Evolutionary conservation across 495 filamentous ascomycete species (phyloP), one percentile per base, ranked within the genome.

Genomic region (Sphaerosporella brunnea): DNA sequence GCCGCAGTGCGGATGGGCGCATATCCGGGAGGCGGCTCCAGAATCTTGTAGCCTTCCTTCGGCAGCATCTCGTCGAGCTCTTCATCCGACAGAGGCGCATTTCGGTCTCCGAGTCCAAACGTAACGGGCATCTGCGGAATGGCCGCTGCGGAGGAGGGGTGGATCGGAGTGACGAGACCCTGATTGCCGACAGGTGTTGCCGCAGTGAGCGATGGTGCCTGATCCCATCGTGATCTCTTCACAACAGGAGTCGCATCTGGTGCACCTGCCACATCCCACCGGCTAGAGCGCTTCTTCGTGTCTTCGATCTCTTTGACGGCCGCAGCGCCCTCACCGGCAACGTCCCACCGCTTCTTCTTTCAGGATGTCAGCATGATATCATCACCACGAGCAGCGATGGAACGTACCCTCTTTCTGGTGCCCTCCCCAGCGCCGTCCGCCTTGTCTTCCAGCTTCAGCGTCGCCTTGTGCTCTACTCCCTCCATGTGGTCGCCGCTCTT

Each of bases 51-150:
- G 25, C 92, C 92, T 57, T 95, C 82, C 7, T 74, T 70, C 7
- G 92, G 92, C 2, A 99, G 72, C 76, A 96, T 83, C 53, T 79
- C 66, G 63, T 99, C 81, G 24, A 99, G 76, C 54, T 94, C 85
- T 64, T 96, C 90, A 61, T 99, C 92, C 26, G 86, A 84, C 44
- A 92, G 68, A 0, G 80, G 71, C 46, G 77, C 80, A 60, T 82
- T 82, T 46, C 86, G 47, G 70, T 73, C n/a, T 80, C 78, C 18
- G 84, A 74, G 61, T 92, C 83, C 86, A 65, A 93, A 93, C 34
- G 73, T 66, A 43, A 69, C 67, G 36, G 73, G 67, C 53, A 74
- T 63, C 36, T 76, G 65, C 41, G 66, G 61, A 42, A 66, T 61
- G 51, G 64, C 63, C 44, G 56, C 56, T 47, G 50, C 57, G 56